Evolutionary conservation across 73 alveolate species (phyloP).

Genomic region (Paramecium octaurelia): DNA sequence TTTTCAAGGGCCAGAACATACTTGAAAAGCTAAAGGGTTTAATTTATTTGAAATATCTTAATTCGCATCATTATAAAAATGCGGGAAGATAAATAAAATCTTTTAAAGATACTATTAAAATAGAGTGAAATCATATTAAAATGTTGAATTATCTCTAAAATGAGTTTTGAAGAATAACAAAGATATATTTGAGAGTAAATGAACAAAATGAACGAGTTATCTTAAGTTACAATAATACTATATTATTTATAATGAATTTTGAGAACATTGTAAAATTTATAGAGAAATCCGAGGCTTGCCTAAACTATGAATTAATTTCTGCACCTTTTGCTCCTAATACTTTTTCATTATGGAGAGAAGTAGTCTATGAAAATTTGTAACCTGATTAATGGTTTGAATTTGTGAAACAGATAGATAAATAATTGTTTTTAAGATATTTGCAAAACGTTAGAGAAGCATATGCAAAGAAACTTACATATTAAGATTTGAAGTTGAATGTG

Average conservation of each 20-base stretch:
- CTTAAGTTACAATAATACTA: background rate
- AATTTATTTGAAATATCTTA: background rate
- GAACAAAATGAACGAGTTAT: background rate
- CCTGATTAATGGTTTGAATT: background rate
- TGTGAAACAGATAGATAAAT: background rate
- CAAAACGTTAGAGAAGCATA: background rate
- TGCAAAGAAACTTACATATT: background rate
- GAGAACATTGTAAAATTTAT: background rate
- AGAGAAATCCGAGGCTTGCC: background rate
- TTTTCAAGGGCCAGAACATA: background rate
- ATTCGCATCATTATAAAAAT: background rate
- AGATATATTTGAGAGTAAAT: background rate
- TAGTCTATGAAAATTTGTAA: background rate
- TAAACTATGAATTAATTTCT: background rate
- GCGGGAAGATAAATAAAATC: background rate
- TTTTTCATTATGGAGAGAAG: conserved; percentile 41
- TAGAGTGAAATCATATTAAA: background rate
- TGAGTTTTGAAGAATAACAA: background rate
- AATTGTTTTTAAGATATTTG: background rate
- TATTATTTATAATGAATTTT: background rate
- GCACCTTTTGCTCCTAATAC: conserved; percentile 27
- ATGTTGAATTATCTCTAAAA: background rate
- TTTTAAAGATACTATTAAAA: background rate
- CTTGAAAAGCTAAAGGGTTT: background rate
- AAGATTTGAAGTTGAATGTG: background rate